phyloP scores from a whole-genome alignment of 2,329 filamentous ascomycete species.

The Diaporthe australafricana region DNA sequence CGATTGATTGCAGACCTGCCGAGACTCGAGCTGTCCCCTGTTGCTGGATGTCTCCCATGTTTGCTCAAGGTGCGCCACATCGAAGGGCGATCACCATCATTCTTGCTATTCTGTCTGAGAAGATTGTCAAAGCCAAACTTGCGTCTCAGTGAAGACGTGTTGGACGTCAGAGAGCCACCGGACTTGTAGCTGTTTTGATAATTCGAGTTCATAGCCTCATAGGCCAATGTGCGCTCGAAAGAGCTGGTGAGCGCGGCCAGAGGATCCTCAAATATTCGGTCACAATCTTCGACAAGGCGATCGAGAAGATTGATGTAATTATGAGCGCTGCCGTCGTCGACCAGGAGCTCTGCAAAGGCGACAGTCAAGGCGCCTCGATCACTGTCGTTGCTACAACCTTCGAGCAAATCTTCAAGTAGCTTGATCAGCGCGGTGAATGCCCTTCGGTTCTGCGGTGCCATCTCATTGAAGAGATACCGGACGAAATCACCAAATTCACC shows the following conservation, averaged over 20 bases:
- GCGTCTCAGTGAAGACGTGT: conserved; percentile 85
- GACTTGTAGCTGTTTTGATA: conserved; percentile 70
- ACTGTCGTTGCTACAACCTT: conserved; percentile 90
- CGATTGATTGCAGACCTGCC: conserved; percentile 76
- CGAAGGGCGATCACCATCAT: conserved; percentile 76
- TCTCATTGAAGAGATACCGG: conserved; percentile 71
- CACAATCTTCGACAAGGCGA: conserved; percentile 88
- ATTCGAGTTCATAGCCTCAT: conserved; percentile 70
- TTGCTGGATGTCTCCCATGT: conserved; percentile 71
- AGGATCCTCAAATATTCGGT: conserved; percentile 83
- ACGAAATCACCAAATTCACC: conserved; percentile 80
- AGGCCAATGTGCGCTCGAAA: conserved; percentile 56
- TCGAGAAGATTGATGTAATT: conserved; percentile 91
- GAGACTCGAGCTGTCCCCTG: conserved; percentile 71
- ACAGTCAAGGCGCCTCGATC: conserved; percentile 89
- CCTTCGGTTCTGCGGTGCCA: conserved; percentile 77
- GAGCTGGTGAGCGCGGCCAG: conserved; percentile 52
- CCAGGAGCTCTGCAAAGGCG: conserved; percentile 88
- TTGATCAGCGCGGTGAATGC: conserved; percentile 88
- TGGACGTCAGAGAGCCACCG: conserved; percentile 83
- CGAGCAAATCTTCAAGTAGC: conserved; percentile 86
- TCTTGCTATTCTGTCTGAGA: conserved; percentile 83
- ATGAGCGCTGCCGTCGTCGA: conserved; percentile 80
- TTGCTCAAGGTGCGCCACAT: conserved; percentile 93
- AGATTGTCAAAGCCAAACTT: conserved; percentile 85